Base-by-base conservation (phyloP, 164 flowering plant species). In the Sedum album region DNA sequence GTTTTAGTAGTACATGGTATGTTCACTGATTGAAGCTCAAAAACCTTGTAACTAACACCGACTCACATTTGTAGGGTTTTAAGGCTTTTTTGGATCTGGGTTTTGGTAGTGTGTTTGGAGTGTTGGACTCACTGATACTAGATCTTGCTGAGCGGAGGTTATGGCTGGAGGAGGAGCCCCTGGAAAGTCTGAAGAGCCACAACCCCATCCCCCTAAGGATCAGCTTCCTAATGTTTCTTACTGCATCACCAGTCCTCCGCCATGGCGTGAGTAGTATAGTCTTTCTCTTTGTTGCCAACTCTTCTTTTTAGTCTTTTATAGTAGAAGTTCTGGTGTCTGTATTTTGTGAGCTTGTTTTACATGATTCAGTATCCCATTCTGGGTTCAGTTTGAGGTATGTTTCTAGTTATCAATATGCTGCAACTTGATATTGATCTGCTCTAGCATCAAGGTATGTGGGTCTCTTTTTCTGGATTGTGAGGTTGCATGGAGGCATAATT, bases 211-310 rank as follows among this genome's bases (percentile, higher is more conserved):
- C 1, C 67, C 67, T 17, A 65, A 65, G 46, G 67, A 65, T 21
- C 67, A 65, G 28, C 67, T 65, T 65, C 67, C 67, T 11, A 38
- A 65, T 36, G 67, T 65, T 36, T 65, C 67, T 17, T 65, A 65
- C 67, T 65, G 67, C 67, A 65, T 65, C 46, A 65, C 48, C 46
- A 65, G 67, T 65, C 67, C 67, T 65, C 67, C 67, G 1, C 67
- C 48, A 18, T 65, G 67, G 67, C 67, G 67, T 65, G 18, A 33
- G 67, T 65, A 38, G n/a, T n/a, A n/a, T n/a, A n/a, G n/a, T n/a
- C n/a, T 62, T 62, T 18, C 51, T 17, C 4, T 21, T 4, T 26
- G 1, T 62, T 23, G 21, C 46, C 46, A 11, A 35, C 21, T 38
- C 28, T 33, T 65, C 4, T 36, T n/a, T 38, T 6, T n/a, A n/a